Percentiles rank a stretch among this genome's conserved stretches.
Evolutionary conservation across 306 rosid species (phyloP).

Genomic region (Carpinus viminea): DNA sequence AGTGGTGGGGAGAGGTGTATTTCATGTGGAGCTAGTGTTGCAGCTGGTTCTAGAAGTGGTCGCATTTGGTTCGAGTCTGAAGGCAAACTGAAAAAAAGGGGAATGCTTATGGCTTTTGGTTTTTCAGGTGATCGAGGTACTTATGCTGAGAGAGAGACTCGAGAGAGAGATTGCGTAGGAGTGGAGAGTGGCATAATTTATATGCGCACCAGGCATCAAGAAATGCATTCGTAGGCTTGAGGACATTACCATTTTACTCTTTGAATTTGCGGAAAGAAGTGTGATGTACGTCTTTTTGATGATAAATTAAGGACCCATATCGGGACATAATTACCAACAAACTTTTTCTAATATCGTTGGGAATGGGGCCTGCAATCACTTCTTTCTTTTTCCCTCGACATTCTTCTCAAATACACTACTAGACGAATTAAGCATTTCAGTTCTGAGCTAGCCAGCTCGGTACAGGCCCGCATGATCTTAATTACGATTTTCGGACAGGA

Average conservation of each 20-base stretch:
- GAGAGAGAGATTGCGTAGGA: constrained; percentile 26
- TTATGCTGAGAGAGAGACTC: neutral
- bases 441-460: no score
- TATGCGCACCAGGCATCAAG: neutral
- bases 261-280: neutral
- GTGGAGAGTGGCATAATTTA: constrained; percentile 15
- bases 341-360: neutral
- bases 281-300: neutral
- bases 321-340: neutral
- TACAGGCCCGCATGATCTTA: no score
- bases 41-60: neutral
- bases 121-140: neutral
- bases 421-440: neutral
- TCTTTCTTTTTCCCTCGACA: neutral
- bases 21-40: neutral
- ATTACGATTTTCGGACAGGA: neutral
- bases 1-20: constrained; percentile 25
- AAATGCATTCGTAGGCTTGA: constrained; percentile 28
- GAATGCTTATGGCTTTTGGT: neutral
- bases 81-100: neutral
- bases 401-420: neutral
- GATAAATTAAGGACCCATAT: neutral
- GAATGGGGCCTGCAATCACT: neutral
- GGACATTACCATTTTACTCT: constrained; percentile 2
- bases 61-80: constrained; percentile 5